Base-by-base conservation (phyloP, 306 rosid genomes). In the Casuarina glauca region DNA sequence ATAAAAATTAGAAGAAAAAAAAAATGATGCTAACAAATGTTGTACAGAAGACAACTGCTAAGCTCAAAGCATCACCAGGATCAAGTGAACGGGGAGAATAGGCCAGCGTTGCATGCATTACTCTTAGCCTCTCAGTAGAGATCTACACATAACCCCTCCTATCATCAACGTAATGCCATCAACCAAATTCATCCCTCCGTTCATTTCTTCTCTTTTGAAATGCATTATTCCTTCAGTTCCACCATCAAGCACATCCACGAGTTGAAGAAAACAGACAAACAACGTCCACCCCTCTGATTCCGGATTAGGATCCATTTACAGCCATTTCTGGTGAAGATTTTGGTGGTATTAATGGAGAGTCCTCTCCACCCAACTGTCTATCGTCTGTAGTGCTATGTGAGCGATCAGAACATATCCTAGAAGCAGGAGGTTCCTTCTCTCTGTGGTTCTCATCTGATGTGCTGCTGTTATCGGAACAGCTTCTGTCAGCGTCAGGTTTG, bases 301-400 rank as follows among this genome's bases (percentile, higher is more conserved):
- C 60, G 79, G 82, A 68, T 84, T 77, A 94, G 0, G 93, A 94
- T 72, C 98, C 97, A 79, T 94, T 94, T 76, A 92, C 97, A 75
- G 93, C 87, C 98, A 94, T 94, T 80, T 92, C 97, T 17, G 97
- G 90, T 9, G 97, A 92, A 32, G 98, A 88, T 69, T 87, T 88
- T 3, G 97, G 89, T 3, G 98, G 89, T 79, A 94, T 83, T 86
- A 92, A 81, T 16, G 93, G 81, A 73, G 87, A 78, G 26, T 92
- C 98, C 74, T 92, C 97, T 45, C 89, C 92, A 67, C 87, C 85
- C 90, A 89, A 79, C 82, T 88, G 92, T 73, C 84, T 75, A 76
- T 74, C 88, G 51, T 90, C 97, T 41, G 91, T 77, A 51, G 84
- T 41, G 68, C 79, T 80, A 64, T 84, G 90, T 87, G 82, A 76